These are phyloP conservation scores for Ophiostoma australiae DNA, from an alignment of 2,329 filamentous ascomycete genomes.

Conservation along the genomic window DNA sequence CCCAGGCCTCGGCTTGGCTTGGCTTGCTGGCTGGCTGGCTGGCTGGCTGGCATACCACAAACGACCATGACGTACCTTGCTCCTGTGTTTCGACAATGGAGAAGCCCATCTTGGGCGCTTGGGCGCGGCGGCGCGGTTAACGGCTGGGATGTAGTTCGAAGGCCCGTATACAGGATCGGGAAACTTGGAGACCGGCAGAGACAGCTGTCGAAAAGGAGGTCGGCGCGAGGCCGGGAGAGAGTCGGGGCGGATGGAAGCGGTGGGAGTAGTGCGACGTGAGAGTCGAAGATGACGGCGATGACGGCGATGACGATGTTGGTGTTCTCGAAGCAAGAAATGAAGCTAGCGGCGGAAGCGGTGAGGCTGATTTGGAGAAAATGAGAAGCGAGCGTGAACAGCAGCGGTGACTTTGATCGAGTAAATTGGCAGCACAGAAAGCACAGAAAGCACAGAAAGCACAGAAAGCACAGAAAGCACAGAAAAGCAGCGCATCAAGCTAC, in stretches of 20 bases:
- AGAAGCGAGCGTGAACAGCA: neutral
- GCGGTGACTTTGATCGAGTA: neutral
- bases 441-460: too few relatives aligned
- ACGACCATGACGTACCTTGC: conserved; percentile 49
- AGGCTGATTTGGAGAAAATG: neutral
- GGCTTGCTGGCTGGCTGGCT: neutral
- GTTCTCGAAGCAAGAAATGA: neutral
- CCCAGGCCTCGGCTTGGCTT: neutral
- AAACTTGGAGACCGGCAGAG: neutral
- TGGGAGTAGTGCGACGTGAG: neutral
- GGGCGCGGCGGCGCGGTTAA: neutral
- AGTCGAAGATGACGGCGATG: neutral
- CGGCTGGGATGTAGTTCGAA: neutral
- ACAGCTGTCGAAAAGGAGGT: neutral
- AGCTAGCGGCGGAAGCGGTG: conserved; percentile 9
- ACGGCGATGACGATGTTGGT: neutral
- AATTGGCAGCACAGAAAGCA: too few relatives aligned
- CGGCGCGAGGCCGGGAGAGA: neutral
- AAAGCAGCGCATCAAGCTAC: neutral
- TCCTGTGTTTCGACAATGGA: conserved; percentile 83
- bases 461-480: neutral
- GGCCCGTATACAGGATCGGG: neutral
- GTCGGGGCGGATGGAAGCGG: neutral
- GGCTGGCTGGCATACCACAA: neutral
- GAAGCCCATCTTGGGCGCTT: conserved; percentile 62